Evolutionary conservation across 441 rosid genomes (phyloP).

Genomic region (Geranium incanum): DNA sequence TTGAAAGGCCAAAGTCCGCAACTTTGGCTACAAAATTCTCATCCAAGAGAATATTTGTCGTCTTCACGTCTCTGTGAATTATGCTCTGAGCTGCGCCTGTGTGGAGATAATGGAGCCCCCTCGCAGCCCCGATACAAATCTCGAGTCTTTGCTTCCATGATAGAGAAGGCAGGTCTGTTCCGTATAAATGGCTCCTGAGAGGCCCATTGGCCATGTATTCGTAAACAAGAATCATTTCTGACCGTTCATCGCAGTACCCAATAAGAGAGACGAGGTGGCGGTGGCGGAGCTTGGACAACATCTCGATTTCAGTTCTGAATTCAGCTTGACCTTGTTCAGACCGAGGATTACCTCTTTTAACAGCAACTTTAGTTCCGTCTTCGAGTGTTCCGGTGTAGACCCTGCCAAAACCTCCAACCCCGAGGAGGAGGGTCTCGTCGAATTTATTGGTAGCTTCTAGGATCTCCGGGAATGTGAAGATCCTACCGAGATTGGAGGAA

Average conservation of each 20-base stretch:
- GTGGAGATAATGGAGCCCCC: conserved; percentile 91
- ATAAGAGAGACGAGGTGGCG: conserved; percentile 92
- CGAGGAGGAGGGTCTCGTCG: conserved; percentile 74
- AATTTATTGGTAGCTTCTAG: conserved; percentile 84
- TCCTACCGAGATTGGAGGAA: conserved; percentile 69
- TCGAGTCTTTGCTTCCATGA: conserved; percentile 93
- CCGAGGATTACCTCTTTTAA: conserved; percentile 91
- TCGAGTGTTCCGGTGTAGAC: conserved; percentile 88
- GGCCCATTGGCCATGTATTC: conserved; percentile 99
- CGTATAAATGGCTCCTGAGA: conserved; percentile 84
- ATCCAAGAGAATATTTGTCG: conserved; percentile 85
- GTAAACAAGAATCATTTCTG: conserved; percentile 87
- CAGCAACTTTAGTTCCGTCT: conserved; percentile 82
- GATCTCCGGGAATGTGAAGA: conserved; percentile 81
- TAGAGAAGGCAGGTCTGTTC: conserved; percentile 67
- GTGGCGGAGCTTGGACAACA: conserved; percentile 91
- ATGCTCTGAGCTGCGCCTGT: conserved; percentile 92
- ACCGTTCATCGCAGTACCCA: conserved; percentile 88
- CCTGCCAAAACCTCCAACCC: conserved; percentile 94
- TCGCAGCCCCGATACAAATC: conserved; percentile 91
- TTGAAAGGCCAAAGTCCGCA: conserved; percentile 92
- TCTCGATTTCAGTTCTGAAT: conserved; percentile 91
- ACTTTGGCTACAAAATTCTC: conserved; percentile 91
- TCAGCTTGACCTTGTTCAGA: conserved; percentile 98
- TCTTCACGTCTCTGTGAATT: conserved; percentile 93